Evolutionary conservation across 257 asterid genomes (phyloP), one percentile per base, ranked within the genome.

Genomic region (Nicotiana sylvestris): DNA sequence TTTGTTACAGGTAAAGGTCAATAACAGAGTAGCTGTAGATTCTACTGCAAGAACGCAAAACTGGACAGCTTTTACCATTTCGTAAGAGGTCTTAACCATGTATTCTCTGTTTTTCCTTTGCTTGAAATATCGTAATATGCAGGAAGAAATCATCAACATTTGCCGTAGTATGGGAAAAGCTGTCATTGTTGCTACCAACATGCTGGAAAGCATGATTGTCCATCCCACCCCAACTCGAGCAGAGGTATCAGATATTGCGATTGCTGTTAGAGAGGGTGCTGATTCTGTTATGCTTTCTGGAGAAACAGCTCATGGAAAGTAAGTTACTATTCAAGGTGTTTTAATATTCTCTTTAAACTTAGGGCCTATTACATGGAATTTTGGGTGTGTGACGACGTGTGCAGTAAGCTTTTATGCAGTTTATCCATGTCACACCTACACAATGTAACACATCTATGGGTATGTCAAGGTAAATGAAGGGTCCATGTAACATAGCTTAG

Each of bases 251-350:
- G 99, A 96, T 83, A 96, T 96, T 82, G 93, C 99, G 3, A 96
- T 96, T 58, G 99, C 98, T 83, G 99, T 96, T 72, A 89, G 88
- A 89, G 99, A 96, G 81, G 97, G 99, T 37, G 95, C 99, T 33
- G 99, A 96, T 88, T 98, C 98, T n/a, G 94, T 96, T 85, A 96
- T 96, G 99, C 99, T 94, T 85, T 96, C 99, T 56, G 99, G 99
- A 86, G 99, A 96, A 94, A 96, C 99, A 76, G 99, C 99, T 39
- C 97, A 96, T 60, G 99, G 99, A 83, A 96, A 93, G 99, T 96
- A 85, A 92, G 97, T 82, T 51, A 32, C 62, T 53, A 39, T 80
- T 65, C 80, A 49, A 46, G 39, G 62, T 56, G 25, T 74, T 70
- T 43, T 46, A 49, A 16, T 74, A 16, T 51, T 29, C 80, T 29